Percentiles rank a stretch among this genome's conserved stretches.
Conservation (phyloP, 2,329 filamentous ascomycete species). For the Colletotrichum incanum region DNA sequence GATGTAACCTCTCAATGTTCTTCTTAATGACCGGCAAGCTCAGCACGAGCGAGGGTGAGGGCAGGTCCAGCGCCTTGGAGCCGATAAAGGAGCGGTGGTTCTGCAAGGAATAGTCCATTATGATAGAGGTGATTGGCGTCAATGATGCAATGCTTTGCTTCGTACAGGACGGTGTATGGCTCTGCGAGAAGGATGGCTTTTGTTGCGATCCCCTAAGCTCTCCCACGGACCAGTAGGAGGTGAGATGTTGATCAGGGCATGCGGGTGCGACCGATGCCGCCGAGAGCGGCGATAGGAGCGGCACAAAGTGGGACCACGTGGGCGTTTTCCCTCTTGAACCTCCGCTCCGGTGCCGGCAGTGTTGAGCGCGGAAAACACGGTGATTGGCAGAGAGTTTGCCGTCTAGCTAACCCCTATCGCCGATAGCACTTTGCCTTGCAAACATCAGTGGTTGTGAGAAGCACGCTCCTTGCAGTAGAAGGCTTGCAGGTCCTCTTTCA, state of each 20-base stretch:
- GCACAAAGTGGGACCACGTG: neutral
- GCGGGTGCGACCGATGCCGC: constrained; percentile 2
- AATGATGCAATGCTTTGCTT: neutral
- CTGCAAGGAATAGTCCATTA: constrained; percentile 51
- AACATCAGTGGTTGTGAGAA: neutral
- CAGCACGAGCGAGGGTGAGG: constrained; percentile 57
- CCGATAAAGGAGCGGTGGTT: constrained; percentile 55
- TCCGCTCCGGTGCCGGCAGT: constrained; percentile 23
- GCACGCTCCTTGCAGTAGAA: too few relatives aligned
- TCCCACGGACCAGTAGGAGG: neutral
- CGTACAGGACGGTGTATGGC: neutral
- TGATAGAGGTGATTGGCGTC: neutral
- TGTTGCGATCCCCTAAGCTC: neutral
- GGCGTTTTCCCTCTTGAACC: neutral
- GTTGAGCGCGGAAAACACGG: constrained; percentile 6
- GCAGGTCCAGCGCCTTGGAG: constrained; percentile 52
- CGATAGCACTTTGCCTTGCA: neutral
- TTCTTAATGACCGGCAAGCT: constrained; percentile 55
- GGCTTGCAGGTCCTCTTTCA: too few relatives aligned
- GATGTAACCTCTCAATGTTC: constrained; percentile 55
- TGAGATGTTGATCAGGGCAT: neutral
- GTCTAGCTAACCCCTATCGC: neutral
- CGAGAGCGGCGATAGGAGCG: constrained; percentile 18
- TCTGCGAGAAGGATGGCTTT: neutral
- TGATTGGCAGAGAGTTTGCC: constrained; percentile 20